phyloP scores from a whole-genome alignment of 257 asterid genomes.

The Galeopsis tetrahit region DNA sequence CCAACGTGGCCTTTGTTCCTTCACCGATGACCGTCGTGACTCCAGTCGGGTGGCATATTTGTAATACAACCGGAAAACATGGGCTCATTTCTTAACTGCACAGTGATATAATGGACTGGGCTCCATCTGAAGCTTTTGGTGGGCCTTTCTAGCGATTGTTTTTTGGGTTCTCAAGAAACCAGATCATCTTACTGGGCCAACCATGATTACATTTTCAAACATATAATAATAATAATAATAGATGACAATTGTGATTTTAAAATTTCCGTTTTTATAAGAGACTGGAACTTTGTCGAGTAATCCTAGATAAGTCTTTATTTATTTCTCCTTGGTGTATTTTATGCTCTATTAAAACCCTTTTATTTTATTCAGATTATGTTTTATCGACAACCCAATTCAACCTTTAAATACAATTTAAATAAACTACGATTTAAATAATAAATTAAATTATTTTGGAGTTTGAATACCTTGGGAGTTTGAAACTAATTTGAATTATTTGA shows the following conservation, averaged over 20 bases:
- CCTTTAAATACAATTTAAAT: too few species aligned
- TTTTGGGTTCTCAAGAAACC: slow-evolving; percentile 33
- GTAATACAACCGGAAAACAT: slow-evolving; percentile 25
- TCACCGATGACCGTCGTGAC: slow-evolving; percentile 45
- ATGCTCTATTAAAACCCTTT: too few species aligned
- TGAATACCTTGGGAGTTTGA: too few species aligned
- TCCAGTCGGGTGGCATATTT: slow-evolving; percentile 29
- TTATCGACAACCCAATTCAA: too few species aligned
- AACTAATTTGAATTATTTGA: too few species aligned
- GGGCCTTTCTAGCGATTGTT: slow-evolving; percentile 36
- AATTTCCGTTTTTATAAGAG: too few species aligned
- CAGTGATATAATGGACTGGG: slow-evolving; percentile 36
- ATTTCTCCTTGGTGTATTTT: too few species aligned
- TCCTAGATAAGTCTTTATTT: too few species aligned
- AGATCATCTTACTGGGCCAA: slow-evolving; percentile 29
- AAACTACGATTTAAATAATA: too few species aligned
- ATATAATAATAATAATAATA: not conserved
- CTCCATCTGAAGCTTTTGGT: slow-evolving; percentile 45
- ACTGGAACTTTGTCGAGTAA: too few species aligned
- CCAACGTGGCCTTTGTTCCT: slow-evolving; percentile 31
- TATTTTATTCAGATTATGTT: too few species aligned
- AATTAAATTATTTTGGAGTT: too few species aligned
- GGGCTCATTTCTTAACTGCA: slow-evolving; percentile 9
- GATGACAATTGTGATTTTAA: not conserved
- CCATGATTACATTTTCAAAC: slow-evolving; percentile 2